Base-by-base conservation (phyloP, 2,329 filamentous ascomycete species). In the Paraphaeosphaeria sporulosa region DNA sequence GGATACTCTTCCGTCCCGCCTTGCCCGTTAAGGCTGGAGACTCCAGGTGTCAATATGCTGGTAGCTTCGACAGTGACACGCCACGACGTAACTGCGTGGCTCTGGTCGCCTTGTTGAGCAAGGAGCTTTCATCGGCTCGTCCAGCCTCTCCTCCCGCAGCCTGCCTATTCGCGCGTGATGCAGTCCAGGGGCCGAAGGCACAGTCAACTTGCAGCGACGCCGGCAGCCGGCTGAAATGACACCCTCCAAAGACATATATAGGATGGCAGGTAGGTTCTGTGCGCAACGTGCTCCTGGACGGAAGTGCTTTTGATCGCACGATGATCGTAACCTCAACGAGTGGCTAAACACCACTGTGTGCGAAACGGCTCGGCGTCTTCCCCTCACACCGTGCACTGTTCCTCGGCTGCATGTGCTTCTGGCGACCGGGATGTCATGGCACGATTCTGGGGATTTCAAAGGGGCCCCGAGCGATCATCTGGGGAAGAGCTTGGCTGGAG, bases 341-440 rank as follows among this genome's bases (percentile, higher is more conserved):
- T 19, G 12, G 34, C 46, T 40, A 36, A 23, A 36, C 19, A 54
- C 38, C 25, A 36, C 52, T 49, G 38, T 60, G 32, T 46, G 49
- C 42, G 42, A 55, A 53, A 48, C 60, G 57, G 53, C 52, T 51
- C 57, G 56, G 52, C 44, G 38, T 44, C 42, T 44, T 44, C 54
- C 34, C 49, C 50, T 48, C 21, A 17, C 30, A 42, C 34, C 13
- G 34, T n/a, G 49, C 36, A 17, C 36, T 21, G 23, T 54, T 67
- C 70, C 70, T 72, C 70, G 70, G 70, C 61, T 64, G 63, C 70
- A 72, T 69, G 70, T 72, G 70, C 68, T 23, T 34, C 34, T 55
- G 53, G 50, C 40, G 23, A 27, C 47, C 32, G 36, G 42, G 12
- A 32, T 32, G 55, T 12, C 32, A 19, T 36, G 43, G 57, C 56